Conservation (phyloP, 2,329 filamentous ascomycete species). For the Colletotrichum musae region DNA sequence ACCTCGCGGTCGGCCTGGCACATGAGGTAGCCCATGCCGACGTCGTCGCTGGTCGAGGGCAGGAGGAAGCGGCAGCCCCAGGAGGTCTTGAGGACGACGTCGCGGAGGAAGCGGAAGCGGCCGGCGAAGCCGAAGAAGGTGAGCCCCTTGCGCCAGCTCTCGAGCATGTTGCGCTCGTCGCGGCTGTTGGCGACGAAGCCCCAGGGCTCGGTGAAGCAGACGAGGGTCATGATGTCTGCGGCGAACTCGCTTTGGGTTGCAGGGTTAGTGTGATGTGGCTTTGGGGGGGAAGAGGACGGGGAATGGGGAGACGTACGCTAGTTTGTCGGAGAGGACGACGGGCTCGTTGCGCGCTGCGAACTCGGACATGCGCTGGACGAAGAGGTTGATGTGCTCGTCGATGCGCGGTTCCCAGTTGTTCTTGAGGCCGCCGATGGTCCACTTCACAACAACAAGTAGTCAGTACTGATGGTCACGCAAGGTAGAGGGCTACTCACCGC, state of each 20-base stretch:
- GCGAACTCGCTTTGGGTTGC: constrained; percentile 13
- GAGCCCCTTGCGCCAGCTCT: constrained; percentile 25
- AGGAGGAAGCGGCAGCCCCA: constrained; percentile 18
- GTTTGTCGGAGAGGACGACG: constrained; percentile 25
- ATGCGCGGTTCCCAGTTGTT: constrained; percentile 32
- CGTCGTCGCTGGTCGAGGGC: constrained; percentile 15
- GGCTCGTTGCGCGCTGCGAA: constrained; percentile 16
- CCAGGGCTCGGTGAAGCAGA: constrained; percentile 29
- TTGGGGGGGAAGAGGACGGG: no score
- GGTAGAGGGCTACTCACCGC: neutral
- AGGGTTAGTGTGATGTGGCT: neutral
- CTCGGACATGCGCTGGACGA: constrained; percentile 20
- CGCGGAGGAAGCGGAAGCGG: constrained; percentile 26
- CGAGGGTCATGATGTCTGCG: constrained; percentile 33
- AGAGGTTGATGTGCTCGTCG: constrained; percentile 25
- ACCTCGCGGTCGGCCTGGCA: constrained; percentile 25
- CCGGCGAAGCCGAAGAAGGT: constrained; percentile 20
- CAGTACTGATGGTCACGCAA: no score
- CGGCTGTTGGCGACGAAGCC: constrained; percentile 30
- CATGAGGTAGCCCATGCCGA: constrained; percentile 33
- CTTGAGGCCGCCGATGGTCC: constrained; percentile 23
- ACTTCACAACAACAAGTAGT: no score
- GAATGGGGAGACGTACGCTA: neutral
- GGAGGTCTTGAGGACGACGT: neutral
- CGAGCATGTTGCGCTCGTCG: constrained; percentile 29